These are phyloP conservation scores for Mucor piriformis DNA, from an alignment of 371 early-diverging fungal genomes.

Conservation along the genomic window DNA sequence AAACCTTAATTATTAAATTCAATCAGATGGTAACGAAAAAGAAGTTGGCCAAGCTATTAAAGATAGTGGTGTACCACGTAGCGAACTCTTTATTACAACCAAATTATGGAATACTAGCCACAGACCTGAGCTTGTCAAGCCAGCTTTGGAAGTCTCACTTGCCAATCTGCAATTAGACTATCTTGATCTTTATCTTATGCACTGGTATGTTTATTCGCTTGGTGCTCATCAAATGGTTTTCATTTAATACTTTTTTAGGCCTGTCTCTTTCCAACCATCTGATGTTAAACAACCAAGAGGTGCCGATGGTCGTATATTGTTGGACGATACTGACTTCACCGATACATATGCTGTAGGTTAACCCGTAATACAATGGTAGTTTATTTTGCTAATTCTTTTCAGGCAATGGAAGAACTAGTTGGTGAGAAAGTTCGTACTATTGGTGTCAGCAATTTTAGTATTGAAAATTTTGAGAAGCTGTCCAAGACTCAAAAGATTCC, in stretches of 20 bases:
- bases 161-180: slow-evolving; percentile 64
- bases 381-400: slow-evolving; percentile 12
- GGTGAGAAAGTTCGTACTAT: slow-evolving; percentile 37
- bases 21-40: slow-evolving; percentile 33
- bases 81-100: slow-evolving; percentile 72
- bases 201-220: slow-evolving; percentile 25
- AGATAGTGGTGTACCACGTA: slow-evolving; percentile 50
- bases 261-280: slow-evolving; percentile 28
- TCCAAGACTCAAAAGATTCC: slow-evolving; percentile 33
- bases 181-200: slow-evolving; percentile 70
- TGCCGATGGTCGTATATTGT: slow-evolving; percentile 22
- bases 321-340: slow-evolving; percentile 25
- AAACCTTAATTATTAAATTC: background rate
- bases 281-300: slow-evolving; percentile 24
- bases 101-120: slow-evolving; percentile 74
- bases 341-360: slow-evolving; percentile 56
- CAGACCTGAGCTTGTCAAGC: slow-evolving; percentile 51
- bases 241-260: slow-evolving; percentile 13
- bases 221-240: background rate
- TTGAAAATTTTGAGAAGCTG: slow-evolving; percentile 32
- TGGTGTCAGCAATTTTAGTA: slow-evolving; percentile 46
- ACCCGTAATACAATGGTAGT: slow-evolving; percentile 20
- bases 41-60: slow-evolving; percentile 51
- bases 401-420: slow-evolving; percentile 38
- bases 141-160: slow-evolving; percentile 53